Evolutionary conservation across 306 rosid species (phyloP).

Genomic region (Quercus wislizeni): DNA sequence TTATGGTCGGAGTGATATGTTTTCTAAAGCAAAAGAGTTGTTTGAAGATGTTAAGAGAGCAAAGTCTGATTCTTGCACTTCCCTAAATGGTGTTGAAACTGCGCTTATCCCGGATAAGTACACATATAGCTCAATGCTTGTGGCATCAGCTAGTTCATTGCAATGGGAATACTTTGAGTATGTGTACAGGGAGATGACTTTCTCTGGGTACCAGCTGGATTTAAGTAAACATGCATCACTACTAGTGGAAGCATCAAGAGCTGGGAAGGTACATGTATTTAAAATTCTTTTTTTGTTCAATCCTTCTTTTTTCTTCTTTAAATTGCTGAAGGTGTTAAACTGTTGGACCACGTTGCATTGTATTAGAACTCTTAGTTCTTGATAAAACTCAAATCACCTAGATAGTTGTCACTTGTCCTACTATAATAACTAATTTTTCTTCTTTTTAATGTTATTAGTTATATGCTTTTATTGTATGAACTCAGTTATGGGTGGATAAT

Average conservation of each 20-base stretch:
- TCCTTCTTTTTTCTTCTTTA: conserved; percentile 8
- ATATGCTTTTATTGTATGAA: not conserved
- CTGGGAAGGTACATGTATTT: conserved; percentile 64
- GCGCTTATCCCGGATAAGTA: conserved; percentile 52
- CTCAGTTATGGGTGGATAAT: not conserved
- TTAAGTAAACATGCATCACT: conserved; percentile 54
- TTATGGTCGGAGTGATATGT: conserved; percentile 73
- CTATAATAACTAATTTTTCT: not conserved
- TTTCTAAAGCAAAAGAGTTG: conserved; percentile 73
- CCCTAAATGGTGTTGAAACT: conserved; percentile 19
- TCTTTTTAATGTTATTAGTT: not conserved
- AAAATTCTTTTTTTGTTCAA: not conserved
- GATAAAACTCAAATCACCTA: not conserved
- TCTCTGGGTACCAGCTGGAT: conserved; percentile 66
- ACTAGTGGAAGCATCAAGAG: conserved; percentile 75
- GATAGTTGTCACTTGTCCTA: not conserved
- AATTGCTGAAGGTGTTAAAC: not conserved
- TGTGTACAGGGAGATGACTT: conserved; percentile 79
- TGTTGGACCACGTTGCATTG: not conserved
- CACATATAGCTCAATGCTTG: conserved; percentile 70
- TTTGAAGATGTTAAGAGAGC: conserved; percentile 62
- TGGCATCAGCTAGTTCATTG: conserved; percentile 71
- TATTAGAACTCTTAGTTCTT: not conserved
- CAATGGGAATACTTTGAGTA: conserved; percentile 98
- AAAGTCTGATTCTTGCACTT: conserved; percentile 35